Evolutionary conservation across 1,139 yeast genomes (phyloP).

Genomic region (Suhomyces maxii): DNA sequence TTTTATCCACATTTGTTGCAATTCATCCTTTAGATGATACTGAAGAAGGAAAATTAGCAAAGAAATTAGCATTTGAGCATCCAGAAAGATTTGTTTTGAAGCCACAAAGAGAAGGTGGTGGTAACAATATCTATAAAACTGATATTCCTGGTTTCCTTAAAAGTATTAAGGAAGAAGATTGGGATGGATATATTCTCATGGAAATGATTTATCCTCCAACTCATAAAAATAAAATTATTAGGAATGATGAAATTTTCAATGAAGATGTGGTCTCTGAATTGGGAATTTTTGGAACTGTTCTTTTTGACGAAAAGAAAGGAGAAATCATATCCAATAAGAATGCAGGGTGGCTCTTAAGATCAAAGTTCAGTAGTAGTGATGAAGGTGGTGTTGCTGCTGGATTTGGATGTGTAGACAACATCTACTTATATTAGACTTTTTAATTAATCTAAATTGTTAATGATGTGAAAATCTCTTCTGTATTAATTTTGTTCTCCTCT

Average conservation of each 20-base stretch:
- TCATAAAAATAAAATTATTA: slow-evolving; percentile 63
- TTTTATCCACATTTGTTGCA: slow-evolving; percentile 71
- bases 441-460: neutral
- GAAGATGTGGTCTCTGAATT: slow-evolving; percentile 85
- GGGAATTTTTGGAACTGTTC: slow-evolving; percentile 82
- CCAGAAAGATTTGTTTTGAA: slow-evolving; percentile 81
- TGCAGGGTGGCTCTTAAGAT: slow-evolving; percentile 84
- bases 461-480: neutral
- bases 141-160: slow-evolving; percentile 76
- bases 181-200: slow-evolving; percentile 94
- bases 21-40: slow-evolving; percentile 84
- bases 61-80: slow-evolving; percentile 60
- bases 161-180: slow-evolving; percentile 61
- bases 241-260: slow-evolving; percentile 58
- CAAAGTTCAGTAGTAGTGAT: slow-evolving; percentile 81
- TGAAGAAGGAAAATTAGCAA: slow-evolving; percentile 62
- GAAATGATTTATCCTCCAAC: slow-evolving; percentile 82
- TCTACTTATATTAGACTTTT: slow-evolving; percentile 39
- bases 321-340: slow-evolving; percentile 60
- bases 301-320: slow-evolving; percentile 67
- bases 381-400: slow-evolving; percentile 99
- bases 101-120: slow-evolving; percentile 97
- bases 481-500: neutral
- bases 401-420: slow-evolving; percentile 90
- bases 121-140: slow-evolving; percentile 84